phyloP scores from a whole-genome alignment of 2,329 filamentous ascomycete species.

The Phialocephala sp. region DNA sequence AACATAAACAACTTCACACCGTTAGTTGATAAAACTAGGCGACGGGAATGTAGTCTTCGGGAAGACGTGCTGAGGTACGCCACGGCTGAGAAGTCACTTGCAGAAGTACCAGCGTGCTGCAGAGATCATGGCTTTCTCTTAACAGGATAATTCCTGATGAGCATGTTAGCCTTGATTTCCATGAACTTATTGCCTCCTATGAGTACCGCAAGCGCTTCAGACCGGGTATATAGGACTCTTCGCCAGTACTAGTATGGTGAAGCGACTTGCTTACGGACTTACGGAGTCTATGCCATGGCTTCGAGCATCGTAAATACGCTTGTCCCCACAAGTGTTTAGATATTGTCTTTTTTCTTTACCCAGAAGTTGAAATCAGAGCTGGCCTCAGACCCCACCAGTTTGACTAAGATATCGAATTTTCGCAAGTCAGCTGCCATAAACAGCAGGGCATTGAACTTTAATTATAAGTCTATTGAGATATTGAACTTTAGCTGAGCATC shows the following conservation, averaged over 20 bases:
- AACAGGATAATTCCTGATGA: constrained; percentile 64
- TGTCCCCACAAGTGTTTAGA: constrained; percentile 14
- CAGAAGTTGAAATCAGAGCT: no score
- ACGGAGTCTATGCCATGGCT: constrained; percentile 70
- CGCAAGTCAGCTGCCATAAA: no score
- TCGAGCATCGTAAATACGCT: constrained; percentile 44
- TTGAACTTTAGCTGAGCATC: no score
- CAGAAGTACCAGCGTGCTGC: neutral
- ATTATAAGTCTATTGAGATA: no score
- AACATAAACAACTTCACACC: constrained; percentile 49
- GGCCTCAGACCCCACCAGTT: constrained; percentile 59
- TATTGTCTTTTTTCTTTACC: no score
- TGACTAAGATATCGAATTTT: no score
- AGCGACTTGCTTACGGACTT: constrained; percentile 67
- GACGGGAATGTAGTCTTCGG: constrained; percentile 42
- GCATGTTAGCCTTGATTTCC: constrained; percentile 67
- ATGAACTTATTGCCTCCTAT: constrained; percentile 73
- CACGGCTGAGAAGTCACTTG: constrained; percentile 35
- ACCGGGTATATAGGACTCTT: constrained; percentile 67
- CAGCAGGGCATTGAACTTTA: no score
- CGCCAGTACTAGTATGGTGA: constrained; percentile 71
- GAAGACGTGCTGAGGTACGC: constrained; percentile 50
- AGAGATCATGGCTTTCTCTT: neutral
- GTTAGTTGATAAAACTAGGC: constrained; percentile 44
- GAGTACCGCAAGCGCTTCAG: constrained; percentile 66